A percentile compares a stretch with the other conserved stretches of the same genome.
phyloP scores from a whole-genome alignment of 2,329 filamentous ascomycete genomes.

The Fusarium solani-melongenae region DNA sequence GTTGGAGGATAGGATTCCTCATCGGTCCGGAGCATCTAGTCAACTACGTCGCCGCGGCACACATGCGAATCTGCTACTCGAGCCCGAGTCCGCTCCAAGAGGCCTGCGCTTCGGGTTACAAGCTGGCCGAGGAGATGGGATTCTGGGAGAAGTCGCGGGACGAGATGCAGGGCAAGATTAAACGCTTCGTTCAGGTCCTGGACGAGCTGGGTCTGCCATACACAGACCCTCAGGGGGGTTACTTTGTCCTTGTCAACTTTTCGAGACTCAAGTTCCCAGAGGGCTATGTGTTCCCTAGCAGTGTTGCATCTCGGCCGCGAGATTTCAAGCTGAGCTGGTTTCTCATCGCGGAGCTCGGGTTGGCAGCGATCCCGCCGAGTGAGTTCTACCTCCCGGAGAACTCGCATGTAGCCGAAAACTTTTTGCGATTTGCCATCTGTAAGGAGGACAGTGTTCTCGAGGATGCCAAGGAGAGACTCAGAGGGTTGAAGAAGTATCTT shows the following conservation, averaged over 20 bases:
- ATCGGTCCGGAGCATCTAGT: conserved; percentile 89
- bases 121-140: conserved; percentile 82
- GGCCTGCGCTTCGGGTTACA: conserved; percentile 92
- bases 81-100: conserved; percentile 93
- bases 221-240: conserved; percentile 92
- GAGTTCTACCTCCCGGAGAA: neutral
- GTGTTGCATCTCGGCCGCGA: neutral
- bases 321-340: neutral
- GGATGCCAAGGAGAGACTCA: neutral
- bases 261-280: conserved; percentile 62
- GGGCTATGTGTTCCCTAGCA: neutral
- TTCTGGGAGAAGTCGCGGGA: conserved; percentile 86
- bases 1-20: conserved; percentile 93
- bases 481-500: neutral
- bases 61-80: conserved; percentile 94
- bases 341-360: neutral
- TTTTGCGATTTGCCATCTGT: neutral
- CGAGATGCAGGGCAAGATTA: conserved; percentile 90
- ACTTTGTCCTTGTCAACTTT: conserved; percentile 96
- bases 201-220: conserved; percentile 80
- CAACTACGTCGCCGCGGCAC: conserved; percentile 88
- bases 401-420: neutral
- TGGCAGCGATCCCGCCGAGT: neutral
- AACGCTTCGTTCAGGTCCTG: conserved; percentile 83
- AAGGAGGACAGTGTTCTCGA: neutral